Evolutionary conservation across 2,329 filamentous ascomycete genomes (phyloP), one percentile per base, ranked within the genome.

Genomic region (Raffaelea ambrosiae): DNA sequence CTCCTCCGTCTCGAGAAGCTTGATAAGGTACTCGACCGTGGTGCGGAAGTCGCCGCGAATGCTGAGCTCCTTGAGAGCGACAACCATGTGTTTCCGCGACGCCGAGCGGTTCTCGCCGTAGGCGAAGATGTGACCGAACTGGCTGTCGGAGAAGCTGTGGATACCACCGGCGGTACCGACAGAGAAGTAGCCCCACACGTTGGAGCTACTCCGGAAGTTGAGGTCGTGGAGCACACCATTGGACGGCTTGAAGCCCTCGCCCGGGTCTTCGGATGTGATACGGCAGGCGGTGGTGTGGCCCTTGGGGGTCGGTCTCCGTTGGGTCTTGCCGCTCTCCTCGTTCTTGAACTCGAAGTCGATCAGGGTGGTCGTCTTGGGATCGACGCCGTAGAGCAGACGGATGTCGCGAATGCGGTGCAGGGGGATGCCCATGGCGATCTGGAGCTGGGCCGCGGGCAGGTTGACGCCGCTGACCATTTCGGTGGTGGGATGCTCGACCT

Each of bases 171-270:
- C 84, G 10, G 90, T 93, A 72, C 90, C 88, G 66, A 98, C 93
- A 46, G 93, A 98, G 81, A 98, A 98, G 71, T 98, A 98, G 77
- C 93, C 93, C 93, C 93, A 98, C 48, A 97, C 93, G 58, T 98
- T 98, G 54, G 93, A 97, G 66, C 89, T 95, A 73, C 86, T 94
- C 63, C 93, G 82, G 81, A 98, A 98, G 77, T 98, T 98, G 62
- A 98, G 75, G 63, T 98, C 93, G 73, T 97, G 93, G 81, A 98
- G 94, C 46, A 91, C 95, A 81, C 93, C 93, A 61, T 91, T 95
- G 41, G 93, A 98, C 50, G 93, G 93, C 79, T 98, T 98, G 82
- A 98, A 98, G 46, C 93, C 93, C 76, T 98, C 93, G 61, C 94
- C 93, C 10, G 93, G 93, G 65, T 98, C 93, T 68, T 98, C 93